These are phyloP conservation scores for Magnolia sinica DNA, from an alignment of 164 flowering plant species.

Conservation along the genomic window DNA sequence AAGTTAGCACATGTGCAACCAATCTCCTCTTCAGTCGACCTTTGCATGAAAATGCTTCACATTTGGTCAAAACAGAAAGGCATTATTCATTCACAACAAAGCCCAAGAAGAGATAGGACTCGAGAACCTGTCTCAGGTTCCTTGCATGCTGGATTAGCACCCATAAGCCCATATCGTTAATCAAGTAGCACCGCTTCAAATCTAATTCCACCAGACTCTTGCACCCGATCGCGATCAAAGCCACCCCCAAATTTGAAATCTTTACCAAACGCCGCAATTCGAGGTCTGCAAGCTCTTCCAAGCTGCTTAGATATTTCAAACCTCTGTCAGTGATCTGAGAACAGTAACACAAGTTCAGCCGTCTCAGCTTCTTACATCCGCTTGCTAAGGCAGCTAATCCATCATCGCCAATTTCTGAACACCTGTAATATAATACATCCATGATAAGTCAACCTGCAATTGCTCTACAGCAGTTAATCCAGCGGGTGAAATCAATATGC, in stretches of 20 bases:
- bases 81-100: no score
- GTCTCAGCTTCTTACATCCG: conserved; percentile 65
- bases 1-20: no score
- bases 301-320: conserved; percentile 35
- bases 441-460: neutral
- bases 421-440: conserved; percentile 30
- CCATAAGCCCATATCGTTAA: conserved; percentile 58
- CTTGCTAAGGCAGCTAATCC: conserved; percentile 50
- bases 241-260: conserved; percentile 48
- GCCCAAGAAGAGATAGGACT: neutral
- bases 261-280: conserved; percentile 55
- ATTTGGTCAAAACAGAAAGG: no score
- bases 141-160: conserved; percentile 49
- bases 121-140: conserved; percentile 60
- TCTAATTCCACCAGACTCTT: conserved; percentile 55
- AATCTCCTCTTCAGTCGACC: no score
- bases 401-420: conserved; percentile 54
- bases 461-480: neutral
- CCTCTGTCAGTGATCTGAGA: conserved; percentile 46
- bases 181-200: conserved; percentile 49
- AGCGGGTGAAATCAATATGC: neutral
- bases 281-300: conserved; percentile 52
- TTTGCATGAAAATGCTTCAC: no score
- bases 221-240: conserved; percentile 56
- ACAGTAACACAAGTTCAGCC: conserved; percentile 66